These are phyloP conservation scores for Phaeosphaeria sp. DNA, from an alignment of 2,329 filamentous ascomycete genomes.

Conservation along the genomic window DNA sequence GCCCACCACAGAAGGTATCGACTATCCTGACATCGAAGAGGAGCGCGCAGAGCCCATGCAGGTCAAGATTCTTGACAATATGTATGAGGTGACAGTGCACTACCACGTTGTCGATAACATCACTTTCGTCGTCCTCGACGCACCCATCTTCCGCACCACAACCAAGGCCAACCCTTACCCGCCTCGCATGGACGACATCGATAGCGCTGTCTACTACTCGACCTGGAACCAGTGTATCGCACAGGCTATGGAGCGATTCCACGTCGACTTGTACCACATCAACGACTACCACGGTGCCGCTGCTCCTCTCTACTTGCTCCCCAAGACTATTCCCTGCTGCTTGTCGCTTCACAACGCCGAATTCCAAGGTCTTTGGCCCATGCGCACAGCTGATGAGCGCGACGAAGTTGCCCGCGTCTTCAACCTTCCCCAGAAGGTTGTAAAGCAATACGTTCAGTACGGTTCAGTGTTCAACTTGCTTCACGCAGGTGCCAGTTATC, in stretches of 20 bases:
- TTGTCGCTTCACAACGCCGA: not conserved
- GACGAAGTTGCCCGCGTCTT: not conserved
- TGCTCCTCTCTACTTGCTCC: not conserved
- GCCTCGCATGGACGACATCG: not conserved
- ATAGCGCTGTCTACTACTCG: not conserved
- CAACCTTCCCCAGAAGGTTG: not conserved
- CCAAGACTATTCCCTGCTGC: not conserved
- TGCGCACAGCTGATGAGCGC: not conserved
- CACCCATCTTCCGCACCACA: not conserved
- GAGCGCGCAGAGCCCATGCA: not conserved
- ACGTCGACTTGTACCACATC: not conserved
- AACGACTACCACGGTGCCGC: not conserved
- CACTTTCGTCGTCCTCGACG: constrained; percentile 1
- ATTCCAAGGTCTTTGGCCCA: not conserved
- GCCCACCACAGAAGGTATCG: not conserved
- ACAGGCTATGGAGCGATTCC: not conserved
- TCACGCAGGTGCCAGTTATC: not conserved
- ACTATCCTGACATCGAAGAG: not conserved
- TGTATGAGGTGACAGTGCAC: not conserved
- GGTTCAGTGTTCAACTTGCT: not conserved
- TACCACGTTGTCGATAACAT: not conserved
- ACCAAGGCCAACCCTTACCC: not conserved
- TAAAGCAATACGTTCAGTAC: not conserved
- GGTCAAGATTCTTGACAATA: not conserved
- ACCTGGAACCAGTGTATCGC: not conserved